Conservation (phyloP, 108 stramenopile genomes). For the Cyclostephanos tholiformis region DNA sequence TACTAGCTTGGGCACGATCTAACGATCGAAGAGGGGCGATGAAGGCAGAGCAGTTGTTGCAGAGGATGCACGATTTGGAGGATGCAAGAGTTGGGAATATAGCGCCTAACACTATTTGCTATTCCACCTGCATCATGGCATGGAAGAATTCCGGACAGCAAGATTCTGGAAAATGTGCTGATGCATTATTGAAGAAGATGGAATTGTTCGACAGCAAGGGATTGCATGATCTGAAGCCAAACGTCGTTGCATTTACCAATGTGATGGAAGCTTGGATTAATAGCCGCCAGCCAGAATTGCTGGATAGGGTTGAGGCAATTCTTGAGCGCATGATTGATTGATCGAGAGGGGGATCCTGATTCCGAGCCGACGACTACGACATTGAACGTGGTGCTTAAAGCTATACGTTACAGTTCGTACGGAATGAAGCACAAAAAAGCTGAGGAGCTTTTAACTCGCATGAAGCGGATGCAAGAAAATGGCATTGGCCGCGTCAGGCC, state of each 20-base stretch:
- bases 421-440: conserved; percentile 39
- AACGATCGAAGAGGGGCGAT: conserved; percentile 43
- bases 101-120: conserved; percentile 63
- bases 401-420: conserved; percentile 37
- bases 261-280: conserved; percentile 66
- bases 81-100: conserved; percentile 34
- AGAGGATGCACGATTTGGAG: conserved; percentile 55
- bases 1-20: conserved; percentile 67
- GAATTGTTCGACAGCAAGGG: conserved; percentile 46
- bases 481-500: conserved; percentile 30
- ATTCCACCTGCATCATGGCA: conserved; percentile 69
- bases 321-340: conserved; percentile 42
- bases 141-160: conserved; percentile 54
- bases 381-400: conserved; percentile 45
- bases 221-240: conserved; percentile 51
- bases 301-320: conserved; percentile 41
- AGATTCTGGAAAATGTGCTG: conserved; percentile 57
- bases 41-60: conserved; percentile 55
- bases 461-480: conserved; percentile 44
- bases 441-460: conserved; percentile 54
- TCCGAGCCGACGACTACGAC: conserved; percentile 38
- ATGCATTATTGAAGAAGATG: conserved; percentile 53
- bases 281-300: conserved; percentile 37
- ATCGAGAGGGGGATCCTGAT: conserved; percentile 39
- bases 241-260: conserved; percentile 58